These are phyloP conservation scores for Aspergillus sp. DNA, from an alignment of 2,329 filamentous ascomycete species.

Conservation along the genomic window DNA sequence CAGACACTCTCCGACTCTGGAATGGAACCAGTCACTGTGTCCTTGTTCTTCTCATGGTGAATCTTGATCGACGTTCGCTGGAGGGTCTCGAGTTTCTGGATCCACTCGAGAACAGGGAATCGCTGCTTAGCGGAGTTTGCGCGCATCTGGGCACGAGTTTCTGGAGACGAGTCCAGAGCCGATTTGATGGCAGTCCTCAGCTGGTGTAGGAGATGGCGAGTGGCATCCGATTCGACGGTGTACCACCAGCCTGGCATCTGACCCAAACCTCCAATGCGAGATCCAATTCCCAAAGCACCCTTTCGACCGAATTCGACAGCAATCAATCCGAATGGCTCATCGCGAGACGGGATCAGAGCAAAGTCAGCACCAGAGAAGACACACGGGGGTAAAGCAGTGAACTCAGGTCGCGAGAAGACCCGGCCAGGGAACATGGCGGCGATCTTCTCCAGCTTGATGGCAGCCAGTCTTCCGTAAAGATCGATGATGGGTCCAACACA, in stretches of 20 bases:
- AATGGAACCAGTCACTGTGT: conserved; percentile 11
- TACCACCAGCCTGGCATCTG: conserved; percentile 74
- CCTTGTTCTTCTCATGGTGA: conserved; percentile 46
- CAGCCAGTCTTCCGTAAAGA: conserved; percentile 67
- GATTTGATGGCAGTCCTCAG: conserved; percentile 64
- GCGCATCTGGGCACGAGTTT: conserved; percentile 62
- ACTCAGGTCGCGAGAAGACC: conserved; percentile 68
- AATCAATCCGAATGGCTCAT: conserved; percentile 68
- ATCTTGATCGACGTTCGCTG: conserved; percentile 62
- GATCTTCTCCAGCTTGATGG: conserved; percentile 62
- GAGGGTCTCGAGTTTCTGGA: conserved; percentile 63
- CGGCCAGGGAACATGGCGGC: conserved; percentile 66
- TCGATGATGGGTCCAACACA: conserved; percentile 66
- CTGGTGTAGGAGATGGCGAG: conserved; percentile 63
- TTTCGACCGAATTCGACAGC: conserved; percentile 69
- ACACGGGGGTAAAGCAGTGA: conserved; percentile 64
- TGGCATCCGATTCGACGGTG: conserved; percentile 65
- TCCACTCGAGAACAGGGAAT: conserved; percentile 67
- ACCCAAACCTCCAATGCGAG: conserved; percentile 65
- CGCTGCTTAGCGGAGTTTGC: conserved; percentile 65
- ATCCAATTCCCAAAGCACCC: conserved; percentile 66
- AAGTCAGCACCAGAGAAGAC: conserved; percentile 69
- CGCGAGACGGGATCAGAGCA: conserved; percentile 66
- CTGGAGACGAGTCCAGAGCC: conserved; percentile 58
- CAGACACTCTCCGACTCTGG: conserved; percentile 2